A percentile compares a stretch with the other conserved stretches of the same genome.
Conservation (phyloP, 768 basidiomycete species). For the Hericium alpestre region DNA sequence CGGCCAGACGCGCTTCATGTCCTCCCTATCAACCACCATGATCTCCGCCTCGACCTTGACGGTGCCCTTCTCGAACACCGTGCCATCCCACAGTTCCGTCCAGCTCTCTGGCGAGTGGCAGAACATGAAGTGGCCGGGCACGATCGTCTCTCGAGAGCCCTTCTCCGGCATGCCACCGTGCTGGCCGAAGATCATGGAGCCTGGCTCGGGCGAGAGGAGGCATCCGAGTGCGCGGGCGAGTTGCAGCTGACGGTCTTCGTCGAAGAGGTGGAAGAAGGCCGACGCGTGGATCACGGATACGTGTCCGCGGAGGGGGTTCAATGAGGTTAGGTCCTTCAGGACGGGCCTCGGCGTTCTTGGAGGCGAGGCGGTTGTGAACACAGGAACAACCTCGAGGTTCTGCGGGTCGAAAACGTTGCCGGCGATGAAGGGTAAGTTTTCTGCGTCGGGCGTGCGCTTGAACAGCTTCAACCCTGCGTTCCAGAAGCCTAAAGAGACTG, state of each 20-base stretch:
- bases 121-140: conserved; percentile 9
- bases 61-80: conserved; percentile 3
- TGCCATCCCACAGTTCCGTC: conserved; percentile 28
- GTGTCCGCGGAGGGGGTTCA: conserved; percentile 34
- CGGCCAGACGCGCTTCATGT: no score
- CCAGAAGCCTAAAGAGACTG: no score
- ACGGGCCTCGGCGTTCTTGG: conserved; percentile 17
- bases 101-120: conserved; percentile 28
- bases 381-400: neutral
- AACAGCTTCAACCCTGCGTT: no score
- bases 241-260: conserved; percentile 27
- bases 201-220: conserved; percentile 30
- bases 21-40: no score
- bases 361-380: neutral
- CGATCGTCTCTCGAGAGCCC: neutral
- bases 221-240: conserved; percentile 32
- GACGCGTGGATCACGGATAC: conserved; percentile 38
- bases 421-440: neutral
- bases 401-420: neutral
- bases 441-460: no score
- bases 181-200: conserved; percentile 37
- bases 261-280: conserved; percentile 41
- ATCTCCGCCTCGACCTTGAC: conserved; percentile 1
- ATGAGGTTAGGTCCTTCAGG: conserved; percentile 24
- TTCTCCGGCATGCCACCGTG: conserved; percentile 1